Conservation (phyloP, 2,329 filamentous ascomycete genomes). For the Malbranchea zuffiana region DNA sequence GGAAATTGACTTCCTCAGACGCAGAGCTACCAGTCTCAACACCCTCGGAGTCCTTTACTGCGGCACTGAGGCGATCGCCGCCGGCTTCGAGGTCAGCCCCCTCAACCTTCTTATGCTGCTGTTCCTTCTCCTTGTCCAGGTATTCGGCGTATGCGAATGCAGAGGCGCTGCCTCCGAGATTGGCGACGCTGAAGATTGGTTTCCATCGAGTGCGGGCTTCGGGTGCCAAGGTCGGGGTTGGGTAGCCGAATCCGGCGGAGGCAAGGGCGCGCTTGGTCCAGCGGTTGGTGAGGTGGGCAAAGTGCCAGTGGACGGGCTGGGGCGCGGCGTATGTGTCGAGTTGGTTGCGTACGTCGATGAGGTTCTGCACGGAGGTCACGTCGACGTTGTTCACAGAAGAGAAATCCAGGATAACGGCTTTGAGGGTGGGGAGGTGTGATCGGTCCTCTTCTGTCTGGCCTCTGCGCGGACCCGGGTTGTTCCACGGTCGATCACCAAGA, state of each 20-base stretch:
- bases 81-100: too few species aligned
- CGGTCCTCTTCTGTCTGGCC: constrained; percentile 42
- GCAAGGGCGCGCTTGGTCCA: constrained; percentile 90
- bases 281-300: constrained; percentile 83
- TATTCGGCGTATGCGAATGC: constrained; percentile 59
- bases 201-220: constrained; percentile 61
- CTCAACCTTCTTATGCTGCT: constrained; percentile 11
- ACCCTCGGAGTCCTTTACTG: constrained; percentile 1
- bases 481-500: constrained; percentile 80
- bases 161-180: constrained; percentile 61
- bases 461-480: constrained; percentile 68
- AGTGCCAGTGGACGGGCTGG: constrained; percentile 83
- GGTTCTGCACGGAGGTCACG: constrained; percentile 78
- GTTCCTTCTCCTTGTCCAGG: constrained; percentile 46
- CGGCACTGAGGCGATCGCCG: constrained; percentile 6
- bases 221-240: constrained; percentile 43
- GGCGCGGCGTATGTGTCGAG: constrained; percentile 76
- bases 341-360: constrained; percentile 92
- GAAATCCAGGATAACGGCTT: constrained; percentile 89
- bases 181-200: constrained; percentile 88
- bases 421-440: constrained; percentile 54
- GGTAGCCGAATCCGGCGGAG: constrained; percentile 79
- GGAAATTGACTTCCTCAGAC: too few species aligned
- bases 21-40: constrained; percentile 1
- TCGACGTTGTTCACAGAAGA: constrained; percentile 89